A percentile compares a stretch with the other conserved stretches of the same genome.
phyloP scores from a whole-genome alignment of 2,329 filamentous ascomycete species.

The Ascochyta lentis region DNA sequence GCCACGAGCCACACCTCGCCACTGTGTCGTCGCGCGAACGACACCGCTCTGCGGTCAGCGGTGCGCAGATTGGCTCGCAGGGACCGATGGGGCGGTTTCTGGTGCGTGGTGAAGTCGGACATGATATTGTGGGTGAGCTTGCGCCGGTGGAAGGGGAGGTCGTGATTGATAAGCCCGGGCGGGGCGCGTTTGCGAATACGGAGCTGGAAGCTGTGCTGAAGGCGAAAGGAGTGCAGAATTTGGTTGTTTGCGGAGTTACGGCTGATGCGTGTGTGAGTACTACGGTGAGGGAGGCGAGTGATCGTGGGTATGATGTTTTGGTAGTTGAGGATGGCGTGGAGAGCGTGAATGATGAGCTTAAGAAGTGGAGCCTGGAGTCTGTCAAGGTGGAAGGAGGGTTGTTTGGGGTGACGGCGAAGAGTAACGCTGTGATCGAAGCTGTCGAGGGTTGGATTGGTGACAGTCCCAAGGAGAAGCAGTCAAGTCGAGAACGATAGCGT shows the following conservation, averaged over 20 bases:
- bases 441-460: constrained; percentile 31
- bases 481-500: not conserved
- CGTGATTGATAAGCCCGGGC: constrained; percentile 63
- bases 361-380: constrained; percentile 38
- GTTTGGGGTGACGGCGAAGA: constrained; percentile 35
- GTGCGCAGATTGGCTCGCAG: constrained; percentile 58
- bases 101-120: constrained; percentile 64
- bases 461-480: not conserved
- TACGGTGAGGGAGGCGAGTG: constrained; percentile 63
- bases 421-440: constrained; percentile 31
- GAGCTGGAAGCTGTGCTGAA: constrained; percentile 61
- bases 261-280: constrained; percentile 64
- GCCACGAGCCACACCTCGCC: constrained; percentile 61
- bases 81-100: constrained; percentile 66
- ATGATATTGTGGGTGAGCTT: constrained; percentile 63
- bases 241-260: constrained; percentile 62
- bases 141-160: constrained; percentile 56
- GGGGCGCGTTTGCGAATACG: constrained; percentile 61
- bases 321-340: constrained; percentile 58
- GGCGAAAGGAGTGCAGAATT: constrained; percentile 59
- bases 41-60: constrained; percentile 61
- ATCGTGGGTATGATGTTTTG: constrained; percentile 62
- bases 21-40: constrained; percentile 63
- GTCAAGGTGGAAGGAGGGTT: constrained; percentile 38
- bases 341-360: constrained; percentile 38